phyloP scores from a whole-genome alignment of 2,329 filamentous ascomycete genomes.

The Coleophoma cylindrospora region DNA sequence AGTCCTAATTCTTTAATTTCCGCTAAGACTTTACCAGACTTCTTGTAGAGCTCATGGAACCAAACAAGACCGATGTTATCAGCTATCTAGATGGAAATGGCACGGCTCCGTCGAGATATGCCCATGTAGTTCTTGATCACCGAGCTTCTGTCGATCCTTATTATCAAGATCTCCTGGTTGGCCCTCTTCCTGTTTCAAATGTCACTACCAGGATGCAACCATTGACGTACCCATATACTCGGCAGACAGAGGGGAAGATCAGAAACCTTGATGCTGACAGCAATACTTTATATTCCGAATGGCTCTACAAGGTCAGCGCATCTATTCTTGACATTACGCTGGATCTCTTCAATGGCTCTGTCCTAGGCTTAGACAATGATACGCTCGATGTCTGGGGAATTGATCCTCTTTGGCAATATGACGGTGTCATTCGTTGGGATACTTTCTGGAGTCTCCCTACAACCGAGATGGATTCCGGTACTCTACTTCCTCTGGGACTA shows the following conservation, averaged over 20 bases:
- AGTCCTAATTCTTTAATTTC: background rate
- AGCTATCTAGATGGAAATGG: background rate
- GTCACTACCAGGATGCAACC: background rate
- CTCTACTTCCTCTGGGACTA: conserved; percentile 40
- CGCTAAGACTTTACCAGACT: conserved; percentile 17
- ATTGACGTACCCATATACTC: background rate
- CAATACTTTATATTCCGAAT: conserved; percentile 25
- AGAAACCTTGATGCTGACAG: conserved; percentile 43
- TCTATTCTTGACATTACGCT: conserved; percentile 36
- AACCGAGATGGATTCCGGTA: conserved; percentile 14
- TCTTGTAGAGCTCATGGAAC: conserved; percentile 7
- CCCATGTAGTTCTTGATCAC: background rate
- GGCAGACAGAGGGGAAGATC: conserved; percentile 31
- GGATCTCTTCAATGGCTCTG: conserved; percentile 37
- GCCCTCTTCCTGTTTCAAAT: background rate
- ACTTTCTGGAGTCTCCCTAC: background rate
- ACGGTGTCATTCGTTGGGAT: conserved; percentile 1
- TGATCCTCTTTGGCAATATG: background rate
- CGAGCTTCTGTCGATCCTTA: background rate
- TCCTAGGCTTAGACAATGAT: conserved; percentile 34
- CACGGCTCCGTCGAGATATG: conserved; percentile 1
- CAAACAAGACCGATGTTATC: conserved; percentile 4
- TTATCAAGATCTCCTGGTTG: background rate
- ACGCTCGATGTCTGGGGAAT: conserved; percentile 30
- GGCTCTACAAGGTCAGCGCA: conserved; percentile 30